These are phyloP conservation scores for Pseudonitzschia pungens DNA, from an alignment of 108 stramenopile species.

Conservation along the genomic window DNA sequence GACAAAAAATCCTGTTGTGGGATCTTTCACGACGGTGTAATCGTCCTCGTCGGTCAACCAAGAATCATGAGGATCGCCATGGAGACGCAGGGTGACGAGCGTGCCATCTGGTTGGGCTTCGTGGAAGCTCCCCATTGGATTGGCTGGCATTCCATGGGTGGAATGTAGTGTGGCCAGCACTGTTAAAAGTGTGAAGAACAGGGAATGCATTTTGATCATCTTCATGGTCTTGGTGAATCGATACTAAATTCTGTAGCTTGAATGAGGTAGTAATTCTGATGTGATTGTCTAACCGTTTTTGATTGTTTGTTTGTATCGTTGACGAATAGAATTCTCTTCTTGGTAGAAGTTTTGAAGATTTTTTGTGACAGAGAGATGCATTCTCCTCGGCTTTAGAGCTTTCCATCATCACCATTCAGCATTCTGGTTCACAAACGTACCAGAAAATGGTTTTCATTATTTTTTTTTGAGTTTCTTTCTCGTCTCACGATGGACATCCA, in stretches of 20 bases:
- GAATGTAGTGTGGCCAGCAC: neutral
- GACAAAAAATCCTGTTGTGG: constrained; percentile 1
- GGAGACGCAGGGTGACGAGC: neutral
- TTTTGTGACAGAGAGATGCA: neutral
- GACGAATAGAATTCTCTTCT: neutral
- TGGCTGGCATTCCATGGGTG: constrained; percentile 20
- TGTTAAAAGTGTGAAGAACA: neutral
- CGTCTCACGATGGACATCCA: neutral
- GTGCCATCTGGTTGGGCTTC: constrained; percentile 24
- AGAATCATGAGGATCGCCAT: constrained; percentile 21
- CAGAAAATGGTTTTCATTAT: neutral
- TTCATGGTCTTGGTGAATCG: neutral
- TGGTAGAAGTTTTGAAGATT: too few species aligned
- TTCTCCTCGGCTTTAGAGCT: neutral
- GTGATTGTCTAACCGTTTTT: neutral
- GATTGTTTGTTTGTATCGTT: neutral
- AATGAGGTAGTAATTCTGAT: neutral
- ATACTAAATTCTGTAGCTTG: neutral
- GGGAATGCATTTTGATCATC: neutral
- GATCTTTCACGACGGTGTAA: constrained; percentile 13
- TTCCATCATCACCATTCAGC: neutral
- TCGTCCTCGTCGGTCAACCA: constrained; percentile 17
- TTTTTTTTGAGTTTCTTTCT: neutral
- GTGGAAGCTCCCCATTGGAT: constrained; percentile 1
- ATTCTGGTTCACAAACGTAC: neutral